phyloP scores from a whole-genome alignment of 1,139 yeast species.

The Hansenula sp. region DNA sequence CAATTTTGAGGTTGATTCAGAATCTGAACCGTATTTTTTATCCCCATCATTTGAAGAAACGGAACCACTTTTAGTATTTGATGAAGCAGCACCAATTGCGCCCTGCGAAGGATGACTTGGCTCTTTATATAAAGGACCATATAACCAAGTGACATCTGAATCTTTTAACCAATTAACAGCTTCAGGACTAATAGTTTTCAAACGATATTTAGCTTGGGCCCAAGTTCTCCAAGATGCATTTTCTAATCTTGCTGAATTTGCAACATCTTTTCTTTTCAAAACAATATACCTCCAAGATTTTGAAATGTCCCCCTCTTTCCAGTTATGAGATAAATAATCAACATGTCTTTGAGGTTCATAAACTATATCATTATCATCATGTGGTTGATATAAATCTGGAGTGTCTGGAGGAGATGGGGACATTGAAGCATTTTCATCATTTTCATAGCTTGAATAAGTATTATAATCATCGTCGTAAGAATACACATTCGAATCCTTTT shows the following conservation, averaged over 20 bases:
- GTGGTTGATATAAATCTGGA: slow-evolving; percentile 43
- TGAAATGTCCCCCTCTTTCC: slow-evolving; percentile 93
- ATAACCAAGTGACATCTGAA: slow-evolving; percentile 77
- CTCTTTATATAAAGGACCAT: slow-evolving; percentile 59
- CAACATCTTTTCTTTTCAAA: slow-evolving; percentile 70
- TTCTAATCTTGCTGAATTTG: slow-evolving; percentile 62
- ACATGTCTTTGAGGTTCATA: slow-evolving; percentile 87
- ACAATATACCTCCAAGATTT: slow-evolving; percentile 95
- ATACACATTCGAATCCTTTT: slow-evolving; percentile 12
- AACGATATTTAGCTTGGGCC: slow-evolving; percentile 70
- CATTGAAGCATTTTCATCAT: slow-evolving; percentile 16
- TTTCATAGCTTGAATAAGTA: slow-evolving; percentile 14
- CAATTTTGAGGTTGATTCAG: slow-evolving; percentile 31
- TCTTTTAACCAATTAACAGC: slow-evolving; percentile 78
- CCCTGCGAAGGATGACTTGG: slow-evolving; percentile 39
- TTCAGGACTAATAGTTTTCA: slow-evolving; percentile 70
- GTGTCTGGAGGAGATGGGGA: slow-evolving; percentile 30
- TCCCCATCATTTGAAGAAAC: slow-evolving; percentile 14
- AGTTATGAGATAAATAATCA: slow-evolving; percentile 89
- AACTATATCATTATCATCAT: slow-evolving; percentile 81
- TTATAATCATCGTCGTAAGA: slow-evolving; percentile 17
- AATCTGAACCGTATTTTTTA: slow-evolving; percentile 37
- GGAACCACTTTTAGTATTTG: slow-evolving; percentile 11
- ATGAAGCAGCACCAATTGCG: too few relatives aligned
- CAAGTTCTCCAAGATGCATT: slow-evolving; percentile 86